Evolutionary conservation across 2,329 filamentous ascomycete species (phyloP).

Genomic region (Samsoniella hepiali): DNA sequence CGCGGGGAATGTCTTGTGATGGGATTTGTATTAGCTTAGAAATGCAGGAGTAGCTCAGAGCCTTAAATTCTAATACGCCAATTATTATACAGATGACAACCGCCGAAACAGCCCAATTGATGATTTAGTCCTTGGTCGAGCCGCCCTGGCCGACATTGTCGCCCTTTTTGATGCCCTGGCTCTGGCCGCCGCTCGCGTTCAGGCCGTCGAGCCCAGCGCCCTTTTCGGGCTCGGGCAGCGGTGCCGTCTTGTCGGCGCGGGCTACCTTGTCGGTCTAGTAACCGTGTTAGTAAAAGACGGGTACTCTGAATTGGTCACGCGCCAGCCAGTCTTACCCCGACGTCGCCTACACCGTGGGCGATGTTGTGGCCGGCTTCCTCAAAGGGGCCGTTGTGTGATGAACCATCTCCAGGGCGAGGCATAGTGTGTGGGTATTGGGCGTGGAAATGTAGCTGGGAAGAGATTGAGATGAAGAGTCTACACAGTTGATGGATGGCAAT

Average conservation of each 20-base stretch:
- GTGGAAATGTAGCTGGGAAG: background rate
- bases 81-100: no score
- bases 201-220: conserved; percentile 40
- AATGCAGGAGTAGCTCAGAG: no score
- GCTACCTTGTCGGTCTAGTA: conserved; percentile 35
- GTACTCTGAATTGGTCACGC: background rate
- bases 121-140: background rate
- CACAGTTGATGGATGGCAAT: background rate
- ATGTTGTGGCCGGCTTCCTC: conserved; percentile 40
- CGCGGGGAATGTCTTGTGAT: no score
- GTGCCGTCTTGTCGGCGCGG: conserved; percentile 49
- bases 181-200: conserved; percentile 43
- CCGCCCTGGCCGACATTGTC: conserved; percentile 40
- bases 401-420: conserved; percentile 50
- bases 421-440: conserved; percentile 36
- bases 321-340: conserved; percentile 32
- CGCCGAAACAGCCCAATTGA: no score
- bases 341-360: conserved; percentile 41
- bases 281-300: background rate
- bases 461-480: background rate
- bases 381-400: conserved; percentile 45
- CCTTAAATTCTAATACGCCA: no score
- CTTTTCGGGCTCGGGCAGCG: conserved; percentile 45
- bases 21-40: no score
- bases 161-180: conserved; percentile 41